Conservation (phyloP, 495 filamentous ascomycete species). For the Penicillium cosmopolitanum region DNA sequence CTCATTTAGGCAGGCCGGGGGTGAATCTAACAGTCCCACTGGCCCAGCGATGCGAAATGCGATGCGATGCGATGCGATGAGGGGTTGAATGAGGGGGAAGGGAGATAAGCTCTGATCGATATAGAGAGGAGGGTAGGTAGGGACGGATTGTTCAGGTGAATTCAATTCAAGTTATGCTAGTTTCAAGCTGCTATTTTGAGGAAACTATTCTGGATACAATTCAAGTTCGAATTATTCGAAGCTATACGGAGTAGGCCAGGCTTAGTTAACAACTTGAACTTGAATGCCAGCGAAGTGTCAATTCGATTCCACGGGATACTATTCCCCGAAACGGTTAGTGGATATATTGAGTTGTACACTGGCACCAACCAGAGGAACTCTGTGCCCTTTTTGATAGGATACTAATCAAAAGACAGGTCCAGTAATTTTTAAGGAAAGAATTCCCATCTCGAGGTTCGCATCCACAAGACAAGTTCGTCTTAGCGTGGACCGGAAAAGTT, state of each 20-base stretch:
- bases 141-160: too few relatives aligned
- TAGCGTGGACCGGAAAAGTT: background rate
- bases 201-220: too few relatives aligned
- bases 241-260: background rate
- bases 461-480: background rate
- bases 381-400: background rate
- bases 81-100: background rate
- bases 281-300: too few relatives aligned
- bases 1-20: background rate
- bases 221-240: too few relatives aligned
- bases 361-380: background rate
- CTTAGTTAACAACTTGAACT: too few relatives aligned
- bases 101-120: background rate
- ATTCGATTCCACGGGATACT: background rate
- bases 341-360: background rate
- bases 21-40: background rate
- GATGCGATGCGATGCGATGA: background rate
- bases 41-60: background rate
- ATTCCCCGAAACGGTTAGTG: conserved; percentile 5
- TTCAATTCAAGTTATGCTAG: too few relatives aligned
- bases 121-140: background rate
- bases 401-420: background rate
- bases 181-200: too few relatives aligned
- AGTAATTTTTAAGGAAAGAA: background rate
- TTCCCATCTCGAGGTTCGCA: background rate